Percentiles rank a stretch among this genome's conserved stretches.
phyloP scores from a whole-genome alignment of 1,284 basidiomycete species.

The Laetiporus sulphureus region DNA sequence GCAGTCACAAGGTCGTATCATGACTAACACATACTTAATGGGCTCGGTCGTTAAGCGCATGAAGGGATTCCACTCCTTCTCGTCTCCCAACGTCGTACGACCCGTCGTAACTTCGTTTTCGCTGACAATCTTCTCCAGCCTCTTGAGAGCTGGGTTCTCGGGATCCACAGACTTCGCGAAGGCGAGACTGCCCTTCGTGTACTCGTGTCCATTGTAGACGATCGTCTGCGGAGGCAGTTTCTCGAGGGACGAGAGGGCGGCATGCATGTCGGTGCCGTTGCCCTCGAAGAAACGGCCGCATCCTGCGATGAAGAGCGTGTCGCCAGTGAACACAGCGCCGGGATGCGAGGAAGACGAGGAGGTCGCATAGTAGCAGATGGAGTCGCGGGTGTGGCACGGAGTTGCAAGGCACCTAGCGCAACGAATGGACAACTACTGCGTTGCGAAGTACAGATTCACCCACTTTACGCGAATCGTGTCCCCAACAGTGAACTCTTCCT shows the following conservation, averaged over 20 bases:
- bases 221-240: slow-evolving; percentile 77
- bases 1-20: too few species aligned
- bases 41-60: slow-evolving; percentile 60
- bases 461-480: slow-evolving; percentile 69
- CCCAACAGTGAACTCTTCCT: slow-evolving; percentile 69
- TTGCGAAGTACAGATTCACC: not conserved
- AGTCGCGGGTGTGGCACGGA: slow-evolving; percentile 96
- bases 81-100: slow-evolving; percentile 78
- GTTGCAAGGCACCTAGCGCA: slow-evolving; percentile 72
- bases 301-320: slow-evolving; percentile 92
- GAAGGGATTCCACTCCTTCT: slow-evolving; percentile 84
- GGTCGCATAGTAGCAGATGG: slow-evolving; percentile 85
- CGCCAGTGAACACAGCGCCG: slow-evolving; percentile 89
- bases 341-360: slow-evolving; percentile 44
- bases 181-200: slow-evolving; percentile 64
- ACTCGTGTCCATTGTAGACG: slow-evolving; percentile 92
- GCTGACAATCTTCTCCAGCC: slow-evolving; percentile 47
- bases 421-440: not conserved
- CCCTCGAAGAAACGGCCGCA: slow-evolving; percentile 99
- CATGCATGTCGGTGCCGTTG: slow-evolving; percentile 79
- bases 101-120: slow-evolving; percentile 61
- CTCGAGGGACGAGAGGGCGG: slow-evolving; percentile 70
- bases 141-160: slow-evolving; percentile 45
- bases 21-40: slow-evolving; percentile 42
- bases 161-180: slow-evolving; percentile 69